Conservation (phyloP, 805 yeast species). For the Candida pseudoglaebosa region DNA sequence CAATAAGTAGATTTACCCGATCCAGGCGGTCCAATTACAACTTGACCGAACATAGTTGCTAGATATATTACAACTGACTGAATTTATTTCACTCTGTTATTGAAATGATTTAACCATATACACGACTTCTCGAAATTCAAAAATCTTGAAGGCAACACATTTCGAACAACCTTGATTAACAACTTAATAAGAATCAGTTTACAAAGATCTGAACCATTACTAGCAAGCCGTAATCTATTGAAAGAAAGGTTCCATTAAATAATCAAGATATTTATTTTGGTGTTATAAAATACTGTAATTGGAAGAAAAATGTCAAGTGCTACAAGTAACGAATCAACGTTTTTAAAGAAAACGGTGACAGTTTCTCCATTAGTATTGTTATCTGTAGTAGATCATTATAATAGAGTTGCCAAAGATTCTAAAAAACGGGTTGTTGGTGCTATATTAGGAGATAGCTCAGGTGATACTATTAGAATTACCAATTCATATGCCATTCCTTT, state of each 20-base stretch:
- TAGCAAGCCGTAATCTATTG: no score
- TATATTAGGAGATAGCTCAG: constrained; percentile 73
- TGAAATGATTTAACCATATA: neutral
- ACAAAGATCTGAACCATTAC: no score
- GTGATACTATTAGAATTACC: constrained; percentile 63
- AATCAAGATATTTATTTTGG: no score
- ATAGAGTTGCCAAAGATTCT: constrained; percentile 67
- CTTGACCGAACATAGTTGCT: constrained; percentile 65
- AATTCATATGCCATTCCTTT: constrained; percentile 97
- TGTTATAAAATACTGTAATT: no score
- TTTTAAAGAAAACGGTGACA: constrained; percentile 59
- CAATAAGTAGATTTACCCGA: constrained; percentile 96
- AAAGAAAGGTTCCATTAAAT: no score
- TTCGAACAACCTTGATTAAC: neutral
- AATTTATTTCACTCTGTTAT: neutral
- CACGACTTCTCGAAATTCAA: neutral
- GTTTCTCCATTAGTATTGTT: constrained; percentile 94
- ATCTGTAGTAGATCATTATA: constrained; percentile 93
- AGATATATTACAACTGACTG: neutral
- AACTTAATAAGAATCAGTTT: neutral
- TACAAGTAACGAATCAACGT: constrained; percentile 27
- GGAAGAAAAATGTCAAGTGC: neutral
- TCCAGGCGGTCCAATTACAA: constrained; percentile 98
- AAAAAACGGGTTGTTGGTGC: constrained; percentile 92
- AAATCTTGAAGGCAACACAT: constrained; percentile 1